A percentile compares a stretch with the other conserved stretches of the same genome.
These are phyloP conservation scores for Suillus subalutaceus DNA, from an alignment of 768 basidiomycete genomes.

Conservation along the genomic window DNA sequence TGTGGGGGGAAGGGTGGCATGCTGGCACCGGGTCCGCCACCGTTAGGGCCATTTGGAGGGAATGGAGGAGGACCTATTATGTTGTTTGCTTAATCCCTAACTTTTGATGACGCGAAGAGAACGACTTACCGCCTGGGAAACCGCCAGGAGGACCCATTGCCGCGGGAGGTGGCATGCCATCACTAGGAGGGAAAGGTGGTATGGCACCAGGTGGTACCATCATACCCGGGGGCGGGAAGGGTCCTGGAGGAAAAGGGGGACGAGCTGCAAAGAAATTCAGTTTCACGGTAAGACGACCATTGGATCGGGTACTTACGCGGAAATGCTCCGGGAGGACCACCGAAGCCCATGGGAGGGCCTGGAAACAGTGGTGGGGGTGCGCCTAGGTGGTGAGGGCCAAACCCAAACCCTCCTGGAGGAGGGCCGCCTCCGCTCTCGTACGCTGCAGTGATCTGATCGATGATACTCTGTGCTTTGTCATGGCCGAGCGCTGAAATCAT, in stretches of 20 bases:
- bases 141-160: constrained; percentile 48
- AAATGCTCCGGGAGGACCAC: constrained; percentile 43
- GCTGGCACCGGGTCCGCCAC: constrained; percentile 35
- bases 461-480: constrained; percentile 97
- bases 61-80: constrained; percentile 52
- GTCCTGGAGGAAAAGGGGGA: constrained; percentile 72
- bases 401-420: constrained; percentile 86
- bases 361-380: constrained; percentile 54
- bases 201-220: constrained; percentile 60
- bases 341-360: constrained; percentile 57
- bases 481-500: constrained; percentile 71
- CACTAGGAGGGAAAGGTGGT: constrained; percentile 75
- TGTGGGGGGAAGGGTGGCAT: constrained; percentile 34
- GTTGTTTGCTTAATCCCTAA: constrained; percentile 9
- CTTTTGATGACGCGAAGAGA: neutral
- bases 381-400: constrained; percentile 79
- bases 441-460: constrained; percentile 95
- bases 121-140: constrained; percentile 49
- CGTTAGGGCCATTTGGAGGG: constrained; percentile 40
- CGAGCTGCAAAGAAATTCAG: constrained; percentile 43
- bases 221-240: constrained; percentile 47
- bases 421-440: constrained; percentile 88
- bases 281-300: constrained; percentile 10
- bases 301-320: constrained; percentile 17
- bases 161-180: constrained; percentile 8